Evolutionary conservation across 768 basidiomycete genomes (phyloP), one percentile per base, ranked within the genome.

Genomic region (Auriscalpium vulgare): DNA sequence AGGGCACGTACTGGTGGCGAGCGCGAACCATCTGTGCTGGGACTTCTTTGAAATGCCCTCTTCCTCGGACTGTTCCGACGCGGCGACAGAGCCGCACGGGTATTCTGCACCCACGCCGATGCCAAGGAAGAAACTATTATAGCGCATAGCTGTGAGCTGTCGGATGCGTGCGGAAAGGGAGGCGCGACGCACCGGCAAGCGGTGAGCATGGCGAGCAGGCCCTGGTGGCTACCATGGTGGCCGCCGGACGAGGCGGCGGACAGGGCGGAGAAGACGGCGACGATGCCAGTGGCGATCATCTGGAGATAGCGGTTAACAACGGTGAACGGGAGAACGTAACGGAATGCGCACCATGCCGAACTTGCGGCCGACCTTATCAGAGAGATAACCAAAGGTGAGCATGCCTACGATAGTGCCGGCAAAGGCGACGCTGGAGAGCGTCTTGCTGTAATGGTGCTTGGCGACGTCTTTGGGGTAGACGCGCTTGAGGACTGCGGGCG

Each of bases 61-160:
- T 67, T 90, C 88, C 68, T 97, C 95, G 2, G 91, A 88, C 64
- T 92, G 89, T 65, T 97, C 95, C 2, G 90, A 87, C 8, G 87
- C 87, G 5, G 91, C 88, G 14, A 93, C 90, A 0, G 87, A 88
- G 23, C 94, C 93, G 59, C 90, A 91, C 8, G 94, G 94, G 61
- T 95, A 95, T 68, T 91, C 89, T 5, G 88, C 89, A 5, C 91
- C 90, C 0, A 93, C 78, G 21, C 93, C 93, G 53, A 95, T 86
- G 38, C 95, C 95, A 47, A 94, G 76, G 1, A 97, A 69, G 75
- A 95, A 95, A 8, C 91, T 91, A 59, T 10, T 3, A 29, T n/a
- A 1, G 10, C 29, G 4, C 29, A 29, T 4, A 29, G 5, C 10
- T 14, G 21, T 52, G 19, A 29, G 8, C 44, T 50, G 19, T 19